Base-by-base conservation (phyloP, 1,284 basidiomycete genomes). In the Ceratobasidium sp. region DNA sequence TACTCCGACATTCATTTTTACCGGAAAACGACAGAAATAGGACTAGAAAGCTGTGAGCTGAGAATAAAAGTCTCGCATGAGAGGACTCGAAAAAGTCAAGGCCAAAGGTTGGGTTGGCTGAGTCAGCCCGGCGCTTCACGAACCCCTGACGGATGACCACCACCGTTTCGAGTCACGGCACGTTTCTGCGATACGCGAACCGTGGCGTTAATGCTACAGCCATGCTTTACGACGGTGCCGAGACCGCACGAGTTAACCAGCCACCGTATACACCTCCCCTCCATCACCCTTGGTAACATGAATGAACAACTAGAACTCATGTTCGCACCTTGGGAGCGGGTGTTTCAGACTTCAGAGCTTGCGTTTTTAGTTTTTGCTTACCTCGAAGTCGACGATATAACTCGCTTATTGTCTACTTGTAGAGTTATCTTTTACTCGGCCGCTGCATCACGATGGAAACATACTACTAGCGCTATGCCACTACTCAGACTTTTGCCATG, bases 1-100 rank as follows among this genome's bases (percentile, higher is more conserved):
- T 10, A 75, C 73, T 26, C 73, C 73, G 33, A 54, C 10, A 62
- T 75, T 75, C 70, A 73, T 73, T 26, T 48, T 28, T 48, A n/a
- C 33, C 9, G 26, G 13, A 33, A 3, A 17, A 46, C 33, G 13
- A 61, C 44, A 13, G 44, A 23, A 40, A 2, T 5, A 4, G 23
- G 38, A 10, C 23, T 56, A 54, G 66, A 54, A 54, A 54, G 48
- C 20, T 26, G 4, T 52, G 20, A 68, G 46, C 26, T 15, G 23
- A 26, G 65, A 67, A 33, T 28, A 67, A 33, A 15, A 23, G 23
- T 46, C 23, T 9, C 10, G 23, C 48, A 50, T 67, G 23, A n/a
- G 26, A 23, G 26, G 26, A 28, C n/a, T 15, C 52, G 28, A 52
- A 57, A 28, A 13, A 57, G 15, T 17, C 38, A 15, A 44, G 54